Conservation (phyloP, 495 filamentous ascomycete genomes). For the Penicillium dipodomyicola region DNA sequence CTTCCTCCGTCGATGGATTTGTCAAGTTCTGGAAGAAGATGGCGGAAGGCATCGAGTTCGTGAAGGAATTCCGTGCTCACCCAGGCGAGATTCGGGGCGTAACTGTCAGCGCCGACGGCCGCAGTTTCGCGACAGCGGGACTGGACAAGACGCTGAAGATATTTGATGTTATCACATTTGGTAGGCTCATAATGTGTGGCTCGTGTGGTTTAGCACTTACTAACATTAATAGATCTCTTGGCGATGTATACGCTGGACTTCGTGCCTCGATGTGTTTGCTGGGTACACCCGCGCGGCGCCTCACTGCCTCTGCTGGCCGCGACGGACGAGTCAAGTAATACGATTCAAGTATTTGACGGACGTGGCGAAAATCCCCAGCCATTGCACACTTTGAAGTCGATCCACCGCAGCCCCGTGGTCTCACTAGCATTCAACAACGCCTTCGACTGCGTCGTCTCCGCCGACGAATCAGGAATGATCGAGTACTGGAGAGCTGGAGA, state of each 20-base stretch:
- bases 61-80: constrained; percentile 95
- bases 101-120: constrained; percentile 81
- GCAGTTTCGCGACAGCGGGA: constrained; percentile 90
- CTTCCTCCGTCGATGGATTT: constrained; percentile 84
- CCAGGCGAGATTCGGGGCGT: constrained; percentile 78
- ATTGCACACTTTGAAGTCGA: constrained; percentile 66
- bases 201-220: neutral
- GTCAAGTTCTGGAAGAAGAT: constrained; percentile 99
- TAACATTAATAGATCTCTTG: constrained; percentile 63
- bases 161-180: constrained; percentile 93
- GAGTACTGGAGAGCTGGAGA: constrained; percentile 87
- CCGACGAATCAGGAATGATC: constrained; percentile 88
- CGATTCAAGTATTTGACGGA: constrained; percentile 83
- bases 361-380: constrained; percentile 74
- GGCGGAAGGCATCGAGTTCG: constrained; percentile 86
- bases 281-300: constrained; percentile 86
- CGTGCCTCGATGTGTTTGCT: constrained; percentile 78
- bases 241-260: constrained; percentile 74
- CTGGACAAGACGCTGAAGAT: constrained; percentile 87
- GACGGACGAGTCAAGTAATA: constrained; percentile 71
- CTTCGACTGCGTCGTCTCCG: constrained; percentile 86
- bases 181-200: constrained; percentile 31
- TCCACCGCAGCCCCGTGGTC: constrained; percentile 77
- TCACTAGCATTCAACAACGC: constrained; percentile 85
- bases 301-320: constrained; percentile 84